phyloP scores from a whole-genome alignment of 176 grass and related monocot genomes.

The Zea mays region Zm-B73-REFERENCE-NAM-5.0 NC_050098.1:215946501-215947000 shows the following conservation, averaged over 20 bases:
- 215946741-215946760: background rate
- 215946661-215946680: background rate
- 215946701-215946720: no score
- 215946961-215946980: no score
- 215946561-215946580: background rate
- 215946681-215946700: no score
- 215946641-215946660: background rate
- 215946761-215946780: background rate
- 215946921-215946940: no score
- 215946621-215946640: conserved; percentile 4
- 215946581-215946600: background rate
- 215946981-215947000: no score
- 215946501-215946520: conserved; percentile 13
- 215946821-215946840: background rate
- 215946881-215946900: no score
- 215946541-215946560: background rate
- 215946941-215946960: no score
- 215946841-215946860: background rate
- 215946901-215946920: no score
- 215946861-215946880: background rate
- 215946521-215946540: background rate
- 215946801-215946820: background rate
- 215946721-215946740: background rate
- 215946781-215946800: background rate
- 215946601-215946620: background rate